Evolutionary conservation across 768 basidiomycete species (phyloP), one percentile per base, ranked within the genome.

Genomic region (Pulveroboletus sp.): DNA sequence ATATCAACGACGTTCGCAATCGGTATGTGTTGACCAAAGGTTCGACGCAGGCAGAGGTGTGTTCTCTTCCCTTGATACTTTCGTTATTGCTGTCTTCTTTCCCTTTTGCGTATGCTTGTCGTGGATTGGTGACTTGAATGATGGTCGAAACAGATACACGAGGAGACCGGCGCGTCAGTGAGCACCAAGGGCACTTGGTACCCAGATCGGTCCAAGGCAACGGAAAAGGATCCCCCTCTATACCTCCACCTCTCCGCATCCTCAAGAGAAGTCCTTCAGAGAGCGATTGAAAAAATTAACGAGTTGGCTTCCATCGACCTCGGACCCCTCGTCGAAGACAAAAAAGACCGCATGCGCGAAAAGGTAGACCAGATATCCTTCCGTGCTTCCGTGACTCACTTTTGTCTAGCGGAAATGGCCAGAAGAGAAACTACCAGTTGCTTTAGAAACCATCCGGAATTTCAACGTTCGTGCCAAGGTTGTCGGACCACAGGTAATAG

Each of bases 401-500:
- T 0, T 44, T 35, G 16, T 57, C 31, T 60, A 93, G 89, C 78
- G 91, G 47, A 96, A 95, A 81, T 98, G 95, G 95, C 93, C 94
- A 2, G 95, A 98, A 67, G 93, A 94, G 69, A 97, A 96, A 69
- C 71, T 97, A 9, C 85, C 84, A 0, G 90, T 99, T 34, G 86
- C 84, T 4, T 66, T 99, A 45, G 94, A 98, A 14, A 85, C 84
- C 45, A 82, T 98, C 59, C 79, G 95, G 43, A 97, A 97, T 69
- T 99, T 99, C 71, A 97, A 99, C 68, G 86, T 99, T 43, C 78
- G 95, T 48, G 95, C 95, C 20, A 99, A 99, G 69, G 93, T 97
- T 17, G 95, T 98, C 24, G 95, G 95, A 13, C 95, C 95, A 12
- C 83, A 82, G 54, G 93, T 93, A 68, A 50, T 81, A 75, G 11